Percentiles rank a stretch among this genome's conserved stretches.
Evolutionary conservation across 331 rosid species (phyloP).

Genomic region (Pyracantha coccinea): DNA sequence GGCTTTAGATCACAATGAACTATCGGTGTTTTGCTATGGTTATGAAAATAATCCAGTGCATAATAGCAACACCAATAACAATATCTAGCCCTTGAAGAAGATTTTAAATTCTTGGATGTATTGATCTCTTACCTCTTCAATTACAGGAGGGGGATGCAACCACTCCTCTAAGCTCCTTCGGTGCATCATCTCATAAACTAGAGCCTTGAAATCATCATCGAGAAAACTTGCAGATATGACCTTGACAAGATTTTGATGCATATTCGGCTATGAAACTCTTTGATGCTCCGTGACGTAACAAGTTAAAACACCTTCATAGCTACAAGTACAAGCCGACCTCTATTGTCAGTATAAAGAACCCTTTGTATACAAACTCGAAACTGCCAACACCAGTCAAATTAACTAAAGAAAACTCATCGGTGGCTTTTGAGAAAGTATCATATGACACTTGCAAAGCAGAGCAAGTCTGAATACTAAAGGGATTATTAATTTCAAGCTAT

Average conservation of each 20-base stretch:
- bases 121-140: not conserved
- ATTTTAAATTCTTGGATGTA: too few species aligned
- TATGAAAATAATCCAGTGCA: not conserved
- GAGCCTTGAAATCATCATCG: not conserved
- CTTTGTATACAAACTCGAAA: too few species aligned
- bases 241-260: not conserved
- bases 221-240: not conserved
- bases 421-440: not conserved
- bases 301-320: not conserved
- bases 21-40: not conserved
- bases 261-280: not conserved
- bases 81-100: not conserved
- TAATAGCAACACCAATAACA: not conserved
- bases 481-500: not conserved
- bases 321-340: not conserved
- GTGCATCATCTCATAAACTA: not conserved
- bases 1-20: not conserved
- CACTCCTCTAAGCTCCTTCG: not conserved
- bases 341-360: too few species aligned
- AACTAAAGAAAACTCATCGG: not conserved
- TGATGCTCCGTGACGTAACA: too few species aligned
- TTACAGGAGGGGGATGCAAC: not conserved
- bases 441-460: not conserved
- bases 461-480: not conserved
- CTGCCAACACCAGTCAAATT: not conserved